Conservation (phyloP, 225 moss, liverwort and hornwort genomes). For the Pseudoscleropodium purum region DNA sequence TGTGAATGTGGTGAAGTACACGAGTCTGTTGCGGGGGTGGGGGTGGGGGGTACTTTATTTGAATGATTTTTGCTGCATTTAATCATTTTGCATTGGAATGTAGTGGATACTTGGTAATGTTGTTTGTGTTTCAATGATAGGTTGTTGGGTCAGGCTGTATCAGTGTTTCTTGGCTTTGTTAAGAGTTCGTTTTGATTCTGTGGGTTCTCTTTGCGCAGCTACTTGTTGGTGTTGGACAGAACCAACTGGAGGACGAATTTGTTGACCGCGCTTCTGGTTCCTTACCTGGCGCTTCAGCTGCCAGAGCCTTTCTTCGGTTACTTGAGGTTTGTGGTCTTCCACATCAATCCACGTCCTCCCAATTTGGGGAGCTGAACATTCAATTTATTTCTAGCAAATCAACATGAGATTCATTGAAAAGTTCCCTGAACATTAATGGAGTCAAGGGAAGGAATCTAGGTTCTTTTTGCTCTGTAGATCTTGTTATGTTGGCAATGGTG, state of each 20-base stretch:
- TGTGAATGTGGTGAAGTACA: not conserved
- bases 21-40: not conserved
- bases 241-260: conserved; percentile 86
- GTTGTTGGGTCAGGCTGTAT: not conserved
- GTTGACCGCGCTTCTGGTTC: conserved; percentile 73
- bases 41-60: not conserved
- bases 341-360: too few relatives aligned
- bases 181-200: not conserved
- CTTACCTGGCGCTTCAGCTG: conserved; percentile 73
- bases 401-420: not conserved
- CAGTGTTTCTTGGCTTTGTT: not conserved
- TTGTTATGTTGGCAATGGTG: not conserved
- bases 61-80: not conserved
- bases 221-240: conserved; percentile 63
- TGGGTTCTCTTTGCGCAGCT: conserved; percentile 24
- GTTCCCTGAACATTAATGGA: not conserved
- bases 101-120: not conserved
- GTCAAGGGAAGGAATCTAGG: not conserved
- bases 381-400: not conserved
- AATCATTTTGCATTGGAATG: not conserved
- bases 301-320: conserved; percentile 39
- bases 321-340: conserved; percentile 29
- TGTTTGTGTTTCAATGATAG: not conserved
- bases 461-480: too few relatives aligned
- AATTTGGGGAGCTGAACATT: not conserved